phyloP scores from a whole-genome alignment of 2,329 filamentous ascomycete genomes.

The Colletotrichum costaricense region DNA sequence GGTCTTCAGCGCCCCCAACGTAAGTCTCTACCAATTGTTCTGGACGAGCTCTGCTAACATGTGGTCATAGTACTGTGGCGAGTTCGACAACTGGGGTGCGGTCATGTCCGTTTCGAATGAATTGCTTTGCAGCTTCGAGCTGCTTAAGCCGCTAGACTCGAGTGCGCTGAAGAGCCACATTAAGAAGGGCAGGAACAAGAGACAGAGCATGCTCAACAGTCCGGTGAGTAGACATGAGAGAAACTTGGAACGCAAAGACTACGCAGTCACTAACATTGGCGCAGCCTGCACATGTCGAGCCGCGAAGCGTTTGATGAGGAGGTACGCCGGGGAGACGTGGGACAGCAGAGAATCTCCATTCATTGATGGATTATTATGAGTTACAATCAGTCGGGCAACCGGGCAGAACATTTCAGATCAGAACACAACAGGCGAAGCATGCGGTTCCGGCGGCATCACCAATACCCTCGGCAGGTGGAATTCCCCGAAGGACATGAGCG shows the following conservation, averaged over 20 bases:
- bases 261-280: constrained; percentile 30
- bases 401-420: constrained; percentile 18
- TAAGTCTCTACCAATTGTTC: constrained; percentile 63
- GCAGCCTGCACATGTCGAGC: constrained; percentile 66
- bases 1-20: constrained; percentile 97
- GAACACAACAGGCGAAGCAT: constrained; percentile 1
- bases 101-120: constrained; percentile 98
- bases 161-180: constrained; percentile 98
- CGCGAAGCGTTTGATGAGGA: constrained; percentile 62
- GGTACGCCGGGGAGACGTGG: constrained; percentile 22
- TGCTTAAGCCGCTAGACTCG: constrained; percentile 95
- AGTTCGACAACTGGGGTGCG: constrained; percentile 99
- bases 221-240: constrained; percentile 73
- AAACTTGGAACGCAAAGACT: not conserved
- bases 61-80: constrained; percentile 85
- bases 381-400: constrained; percentile 34
- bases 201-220: constrained; percentile 95
- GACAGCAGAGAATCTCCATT: constrained; percentile 20
- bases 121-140: constrained; percentile 94
- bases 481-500: constrained; percentile 35
- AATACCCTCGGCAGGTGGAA: constrained; percentile 39
- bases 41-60: constrained; percentile 41
- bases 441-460: constrained; percentile 25
- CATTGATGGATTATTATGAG: constrained; percentile 23
- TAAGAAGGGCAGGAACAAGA: constrained; percentile 96